Percentiles rank a stretch among this genome's conserved stretches.
Conservation (phyloP, 768 basidiomycete genomes). For the Kwoniella botswanensis region DNA sequence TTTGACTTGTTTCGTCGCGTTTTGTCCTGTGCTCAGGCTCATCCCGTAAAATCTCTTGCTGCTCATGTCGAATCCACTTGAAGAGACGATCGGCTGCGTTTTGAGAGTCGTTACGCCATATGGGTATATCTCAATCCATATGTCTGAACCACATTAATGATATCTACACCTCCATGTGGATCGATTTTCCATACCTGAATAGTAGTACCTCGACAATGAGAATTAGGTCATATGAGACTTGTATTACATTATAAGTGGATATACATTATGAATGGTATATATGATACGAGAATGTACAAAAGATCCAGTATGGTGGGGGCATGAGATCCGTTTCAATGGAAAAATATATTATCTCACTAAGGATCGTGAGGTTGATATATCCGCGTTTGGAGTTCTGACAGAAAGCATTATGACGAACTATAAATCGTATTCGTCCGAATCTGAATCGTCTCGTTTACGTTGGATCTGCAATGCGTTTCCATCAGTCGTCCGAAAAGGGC, state of each 20-base stretch:
- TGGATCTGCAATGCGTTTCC: slow-evolving; percentile 44
- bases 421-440: slow-evolving; percentile 58
- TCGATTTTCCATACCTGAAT: not conserved
- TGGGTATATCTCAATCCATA: too few relatives aligned
- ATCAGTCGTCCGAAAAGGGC: slow-evolving; percentile 5
- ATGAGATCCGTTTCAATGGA: not conserved
- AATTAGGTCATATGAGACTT: not conserved
- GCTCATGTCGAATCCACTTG: too few relatives aligned
- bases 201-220: too few relatives aligned
- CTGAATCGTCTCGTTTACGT: slow-evolving; percentile 55
- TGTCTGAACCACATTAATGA: too few relatives aligned
- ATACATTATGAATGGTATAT: slow-evolving; percentile 23
- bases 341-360: too few relatives aligned
- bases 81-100: too few relatives aligned
- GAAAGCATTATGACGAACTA: slow-evolving; percentile 9
- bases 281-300: not conserved
- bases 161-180: too few relatives aligned
- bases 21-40: too few relatives aligned
- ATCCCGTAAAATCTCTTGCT: too few relatives aligned
- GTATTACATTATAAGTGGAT: not conserved
- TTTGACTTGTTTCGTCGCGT: not conserved
- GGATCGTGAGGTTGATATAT: too few relatives aligned
- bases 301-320: not conserved
- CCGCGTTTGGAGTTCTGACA: not conserved
- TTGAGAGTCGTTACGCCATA: too few relatives aligned